Evolutionary conservation across 2,329 filamentous ascomycete species (phyloP).

Genomic region (Ophiostoma angusticollis): DNA sequence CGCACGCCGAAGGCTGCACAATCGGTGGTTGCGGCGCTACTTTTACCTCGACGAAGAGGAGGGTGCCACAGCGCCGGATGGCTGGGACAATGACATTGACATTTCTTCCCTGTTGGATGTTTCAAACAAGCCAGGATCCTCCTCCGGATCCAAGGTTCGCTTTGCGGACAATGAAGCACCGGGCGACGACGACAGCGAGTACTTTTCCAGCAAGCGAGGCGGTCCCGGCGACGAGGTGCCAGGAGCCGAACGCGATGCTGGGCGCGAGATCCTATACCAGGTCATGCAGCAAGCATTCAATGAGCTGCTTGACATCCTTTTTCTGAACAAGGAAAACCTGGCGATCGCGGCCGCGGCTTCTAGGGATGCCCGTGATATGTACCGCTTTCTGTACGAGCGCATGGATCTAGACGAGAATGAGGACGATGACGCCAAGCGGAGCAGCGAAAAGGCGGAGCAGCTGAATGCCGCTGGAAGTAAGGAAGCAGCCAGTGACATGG

Average conservation of each 20-base stretch:
- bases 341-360: slow-evolving; percentile 56
- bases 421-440: slow-evolving; percentile 3
- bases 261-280: slow-evolving; percentile 81
- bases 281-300: slow-evolving; percentile 88
- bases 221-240: slow-evolving; percentile 68
- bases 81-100: slow-evolving; percentile 50
- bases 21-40: slow-evolving; percentile 62
- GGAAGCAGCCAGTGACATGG: slow-evolving; percentile 19
- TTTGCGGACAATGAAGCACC: slow-evolving; percentile 50
- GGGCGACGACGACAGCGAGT: slow-evolving; percentile 55
- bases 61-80: slow-evolving; percentile 50
- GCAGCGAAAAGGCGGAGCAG: slow-evolving; percentile 1
- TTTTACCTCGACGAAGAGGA: slow-evolving; percentile 85
- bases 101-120: slow-evolving; percentile 31
- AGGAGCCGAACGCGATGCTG: slow-evolving; percentile 67
- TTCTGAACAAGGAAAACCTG: slow-evolving; percentile 66
- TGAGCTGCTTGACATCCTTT: slow-evolving; percentile 76
- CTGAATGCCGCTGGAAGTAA: slow-evolving; percentile 7
- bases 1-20: slow-evolving; percentile 43
- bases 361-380: slow-evolving; percentile 45
- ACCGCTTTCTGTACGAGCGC: slow-evolving; percentile 33
- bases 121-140: slow-evolving; percentile 33
- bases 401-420: slow-evolving; percentile 22
- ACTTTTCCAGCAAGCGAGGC: slow-evolving; percentile 64
- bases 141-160: slow-evolving; percentile 67